These are phyloP conservation scores for Rutstroemia sp. DNA, from an alignment of 2,329 filamentous ascomycete genomes.

Conservation along the genomic window DNA sequence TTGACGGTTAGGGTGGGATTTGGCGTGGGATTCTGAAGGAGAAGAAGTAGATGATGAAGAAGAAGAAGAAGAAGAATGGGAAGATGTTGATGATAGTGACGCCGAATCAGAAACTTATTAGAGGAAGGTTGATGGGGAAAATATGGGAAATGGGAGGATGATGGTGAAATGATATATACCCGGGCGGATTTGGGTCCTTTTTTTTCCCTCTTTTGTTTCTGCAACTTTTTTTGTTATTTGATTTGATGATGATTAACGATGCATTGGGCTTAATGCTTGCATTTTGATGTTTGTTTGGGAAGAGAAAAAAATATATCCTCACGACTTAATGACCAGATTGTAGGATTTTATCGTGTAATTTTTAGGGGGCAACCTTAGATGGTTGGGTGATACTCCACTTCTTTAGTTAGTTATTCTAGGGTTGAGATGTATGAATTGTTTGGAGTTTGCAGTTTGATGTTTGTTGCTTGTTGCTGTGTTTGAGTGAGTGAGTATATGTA, in stretches of 20 bases:
- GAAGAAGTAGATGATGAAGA: background rate
- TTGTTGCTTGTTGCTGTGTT: background rate
- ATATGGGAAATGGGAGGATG: background rate
- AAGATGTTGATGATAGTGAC: background rate
- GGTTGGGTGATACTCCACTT: background rate
- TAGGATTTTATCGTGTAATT: background rate
- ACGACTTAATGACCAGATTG: conserved; percentile 1
- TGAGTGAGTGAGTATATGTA: no score
- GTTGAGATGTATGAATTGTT: background rate
- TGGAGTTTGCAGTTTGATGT: background rate
- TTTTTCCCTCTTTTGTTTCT: background rate
- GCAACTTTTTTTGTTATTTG: background rate
- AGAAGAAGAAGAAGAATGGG: background rate
- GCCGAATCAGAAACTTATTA: no score
- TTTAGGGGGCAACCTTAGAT: background rate
- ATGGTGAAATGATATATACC: background rate
- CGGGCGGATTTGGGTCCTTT: background rate
- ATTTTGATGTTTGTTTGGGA: background rate
- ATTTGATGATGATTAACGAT: background rate
- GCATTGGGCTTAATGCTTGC: background rate
- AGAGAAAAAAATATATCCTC: background rate
- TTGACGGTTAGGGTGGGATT: conserved; percentile 11
- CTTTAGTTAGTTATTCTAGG: background rate
- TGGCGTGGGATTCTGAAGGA: background rate
- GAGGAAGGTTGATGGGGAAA: no score